Conservation (phyloP, 345 rosid genomes). For the Citrus unshiu region DNA sequence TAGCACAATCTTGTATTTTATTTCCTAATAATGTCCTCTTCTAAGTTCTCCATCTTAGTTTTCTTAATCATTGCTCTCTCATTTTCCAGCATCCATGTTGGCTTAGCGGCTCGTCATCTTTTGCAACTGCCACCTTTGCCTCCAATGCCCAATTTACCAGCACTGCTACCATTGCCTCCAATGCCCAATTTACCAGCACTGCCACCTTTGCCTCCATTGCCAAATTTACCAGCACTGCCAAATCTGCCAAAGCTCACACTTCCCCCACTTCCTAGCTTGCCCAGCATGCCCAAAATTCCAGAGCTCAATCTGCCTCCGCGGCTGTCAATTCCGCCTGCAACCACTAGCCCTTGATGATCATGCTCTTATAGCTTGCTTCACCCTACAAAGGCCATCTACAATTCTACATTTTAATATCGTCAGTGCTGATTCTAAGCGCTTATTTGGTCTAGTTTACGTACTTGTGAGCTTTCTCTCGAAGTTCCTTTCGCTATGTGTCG, state of each 20-base stretch:
- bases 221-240: conserved; percentile 8
- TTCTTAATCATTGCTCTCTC: conserved; percentile 12
- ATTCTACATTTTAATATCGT: too few species aligned
- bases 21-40: background rate
- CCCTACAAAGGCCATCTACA: too few species aligned
- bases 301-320: conserved; percentile 11
- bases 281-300: background rate
- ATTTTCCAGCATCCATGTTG: conserved; percentile 11
- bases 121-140: conserved; percentile 21
- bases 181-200: background rate
- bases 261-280: conserved; percentile 20
- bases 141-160: background rate
- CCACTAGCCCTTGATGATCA: too few species aligned
- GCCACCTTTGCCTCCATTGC: conserved; percentile 7
- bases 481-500: too few species aligned
- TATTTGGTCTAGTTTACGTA: too few species aligned
- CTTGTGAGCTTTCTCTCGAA: too few species aligned
- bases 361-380: too few species aligned
- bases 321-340: background rate
- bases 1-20: too few species aligned
- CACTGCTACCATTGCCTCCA: conserved; percentile 3
- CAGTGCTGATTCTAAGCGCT: too few species aligned
- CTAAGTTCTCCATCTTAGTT: background rate
- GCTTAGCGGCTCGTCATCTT: conserved; percentile 28
- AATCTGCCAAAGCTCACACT: conserved; percentile 15